A percentile compares a stretch with the other conserved stretches of the same genome.
Evolutionary conservation across 2,329 filamentous ascomycete genomes (phyloP).

Genomic region (Penicillium sp.): DNA sequence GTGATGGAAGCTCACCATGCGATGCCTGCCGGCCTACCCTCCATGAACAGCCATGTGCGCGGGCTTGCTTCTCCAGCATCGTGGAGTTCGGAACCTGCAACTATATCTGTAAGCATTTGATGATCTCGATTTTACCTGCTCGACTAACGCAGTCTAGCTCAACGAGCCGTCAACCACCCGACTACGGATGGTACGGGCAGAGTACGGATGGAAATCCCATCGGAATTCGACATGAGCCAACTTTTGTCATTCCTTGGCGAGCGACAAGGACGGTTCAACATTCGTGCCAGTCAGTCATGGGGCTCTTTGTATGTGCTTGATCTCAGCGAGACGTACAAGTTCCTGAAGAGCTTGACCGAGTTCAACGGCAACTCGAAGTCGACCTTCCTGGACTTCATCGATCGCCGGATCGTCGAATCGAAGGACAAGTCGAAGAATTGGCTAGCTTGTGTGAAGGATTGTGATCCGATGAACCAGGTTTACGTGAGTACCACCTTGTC

Average conservation of each 20-base stretch:
- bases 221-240: slow-evolving; percentile 36
- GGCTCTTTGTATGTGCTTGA: slow-evolving; percentile 41
- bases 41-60: slow-evolving; percentile 41
- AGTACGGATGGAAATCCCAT: slow-evolving; percentile 39
- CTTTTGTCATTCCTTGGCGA: slow-evolving; percentile 36
- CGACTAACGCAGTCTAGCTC: slow-evolving; percentile 31
- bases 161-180: slow-evolving; percentile 41
- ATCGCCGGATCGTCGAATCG: slow-evolving; percentile 41
- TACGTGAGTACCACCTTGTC: slow-evolving; percentile 32
- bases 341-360: slow-evolving; percentile 35
- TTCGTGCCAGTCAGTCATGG: slow-evolving; percentile 41
- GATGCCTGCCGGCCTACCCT: slow-evolving; percentile 40
- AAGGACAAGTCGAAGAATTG: slow-evolving; percentile 44
- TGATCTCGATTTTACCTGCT: not conserved
- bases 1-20: slow-evolving; percentile 40
- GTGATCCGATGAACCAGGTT: slow-evolving; percentile 37
- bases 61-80: slow-evolving; percentile 42
- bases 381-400: slow-evolving; percentile 43
- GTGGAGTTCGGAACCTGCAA: slow-evolving; percentile 44
- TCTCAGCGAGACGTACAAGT: slow-evolving; percentile 39
- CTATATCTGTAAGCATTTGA: slow-evolving; percentile 38
- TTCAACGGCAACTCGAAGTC: slow-evolving; percentile 36
- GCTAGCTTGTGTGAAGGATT: slow-evolving; percentile 39
- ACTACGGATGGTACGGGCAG: slow-evolving; percentile 33
- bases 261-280: slow-evolving; percentile 41